Percentiles rank a stretch among this genome's conserved stretches.
Conservation (phyloP, 140 eudicot genomes). For the Oenanthe javanica region DNA sequence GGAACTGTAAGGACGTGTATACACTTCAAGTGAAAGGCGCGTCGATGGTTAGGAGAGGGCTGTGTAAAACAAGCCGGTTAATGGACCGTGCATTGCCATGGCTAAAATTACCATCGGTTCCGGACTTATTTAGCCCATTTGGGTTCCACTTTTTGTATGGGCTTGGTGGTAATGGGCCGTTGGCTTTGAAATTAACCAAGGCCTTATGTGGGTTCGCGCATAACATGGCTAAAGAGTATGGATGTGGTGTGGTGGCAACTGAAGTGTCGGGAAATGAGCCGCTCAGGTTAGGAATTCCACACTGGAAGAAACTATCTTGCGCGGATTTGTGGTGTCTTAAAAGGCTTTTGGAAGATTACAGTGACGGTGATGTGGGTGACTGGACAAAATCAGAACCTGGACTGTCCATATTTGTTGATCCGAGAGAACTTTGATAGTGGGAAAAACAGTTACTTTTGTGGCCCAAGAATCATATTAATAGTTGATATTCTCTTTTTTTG, state of each 20-base stretch:
- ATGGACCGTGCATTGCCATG: conserved; percentile 81
- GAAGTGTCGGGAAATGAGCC: conserved; percentile 78
- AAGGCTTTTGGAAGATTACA: conserved; percentile 71
- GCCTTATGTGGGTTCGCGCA: conserved; percentile 74
- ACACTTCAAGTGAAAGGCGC: conserved; percentile 80
- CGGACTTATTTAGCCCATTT: conserved; percentile 76
- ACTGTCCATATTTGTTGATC: conserved; percentile 81
- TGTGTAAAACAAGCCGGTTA: conserved; percentile 59
- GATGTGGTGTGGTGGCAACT: conserved; percentile 89
- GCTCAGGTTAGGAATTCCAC: conserved; percentile 63
- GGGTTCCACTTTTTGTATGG: conserved; percentile 87
- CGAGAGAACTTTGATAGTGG: conserved; percentile 58
- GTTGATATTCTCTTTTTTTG: not conserved
- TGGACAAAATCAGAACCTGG: conserved; percentile 91
- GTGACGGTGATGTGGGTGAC: conserved; percentile 82
- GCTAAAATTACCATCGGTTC: conserved; percentile 69
- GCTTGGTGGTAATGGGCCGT: conserved; percentile 88
- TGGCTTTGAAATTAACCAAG: conserved; percentile 26
- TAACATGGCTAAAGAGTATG: conserved; percentile 59
- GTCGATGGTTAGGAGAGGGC: conserved; percentile 40
- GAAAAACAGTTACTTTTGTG: not conserved
- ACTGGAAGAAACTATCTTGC: conserved; percentile 83
- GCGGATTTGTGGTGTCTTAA: conserved; percentile 93
- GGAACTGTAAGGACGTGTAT: conserved; percentile 82
- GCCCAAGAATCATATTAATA: not conserved